Conservation (phyloP, 1,284 basidiomycete genomes). For the Ustilago bromivora region DNA sequence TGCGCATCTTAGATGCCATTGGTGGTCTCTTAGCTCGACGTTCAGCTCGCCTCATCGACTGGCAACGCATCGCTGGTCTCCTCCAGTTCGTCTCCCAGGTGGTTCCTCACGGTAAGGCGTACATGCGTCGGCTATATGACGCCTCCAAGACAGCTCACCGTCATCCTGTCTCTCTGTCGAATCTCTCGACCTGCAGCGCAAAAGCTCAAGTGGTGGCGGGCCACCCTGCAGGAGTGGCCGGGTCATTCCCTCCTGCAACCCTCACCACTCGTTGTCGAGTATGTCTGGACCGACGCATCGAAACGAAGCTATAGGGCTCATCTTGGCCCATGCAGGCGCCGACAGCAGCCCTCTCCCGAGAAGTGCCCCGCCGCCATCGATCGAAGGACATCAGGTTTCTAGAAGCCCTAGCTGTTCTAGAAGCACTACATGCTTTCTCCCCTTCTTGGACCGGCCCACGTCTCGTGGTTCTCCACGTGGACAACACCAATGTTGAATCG, state of each 20-base stretch:
- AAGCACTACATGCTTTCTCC: not conserved
- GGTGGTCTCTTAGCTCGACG: not conserved
- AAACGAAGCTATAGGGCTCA: not conserved
- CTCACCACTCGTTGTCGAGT: not conserved
- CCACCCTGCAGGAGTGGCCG: not conserved
- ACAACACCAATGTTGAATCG: not conserved
- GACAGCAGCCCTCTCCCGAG: not conserved
- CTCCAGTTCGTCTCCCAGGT: not conserved
- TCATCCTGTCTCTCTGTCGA: not conserved
- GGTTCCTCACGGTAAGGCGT: not conserved
- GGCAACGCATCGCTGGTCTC: not conserved
- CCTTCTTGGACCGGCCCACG: not conserved
- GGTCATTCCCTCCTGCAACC: not conserved
- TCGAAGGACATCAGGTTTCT: not conserved
- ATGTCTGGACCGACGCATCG: not conserved
- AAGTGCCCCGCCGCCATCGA: not conserved
- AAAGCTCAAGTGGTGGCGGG: not conserved
- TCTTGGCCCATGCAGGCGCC: not conserved
- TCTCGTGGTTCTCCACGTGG: not conserved
- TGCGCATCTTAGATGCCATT: not conserved
- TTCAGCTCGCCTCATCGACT: not conserved
- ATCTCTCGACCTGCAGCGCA: not conserved
- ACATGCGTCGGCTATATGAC: not conserved
- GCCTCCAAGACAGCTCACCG: not conserved
- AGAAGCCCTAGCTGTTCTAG: not conserved